These are phyloP conservation scores for Carex parvula DNA, from an alignment of 176 grass and related monocot species.

Conservation along the genomic window DNA sequence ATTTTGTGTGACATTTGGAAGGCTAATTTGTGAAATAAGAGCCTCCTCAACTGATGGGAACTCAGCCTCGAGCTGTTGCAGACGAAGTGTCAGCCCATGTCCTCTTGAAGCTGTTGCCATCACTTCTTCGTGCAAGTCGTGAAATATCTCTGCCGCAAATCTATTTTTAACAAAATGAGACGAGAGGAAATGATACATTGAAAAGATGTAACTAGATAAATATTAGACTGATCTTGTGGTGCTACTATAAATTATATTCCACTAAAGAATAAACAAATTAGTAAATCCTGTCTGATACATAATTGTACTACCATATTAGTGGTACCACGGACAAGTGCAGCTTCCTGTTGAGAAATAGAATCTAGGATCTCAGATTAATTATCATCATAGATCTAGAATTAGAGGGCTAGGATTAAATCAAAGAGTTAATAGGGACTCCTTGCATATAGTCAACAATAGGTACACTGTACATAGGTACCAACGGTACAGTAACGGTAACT, in stretches of 20 bases:
- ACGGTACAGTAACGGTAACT: too few relatives aligned
- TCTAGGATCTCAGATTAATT: too few relatives aligned
- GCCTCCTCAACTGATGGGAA: slow-evolving; percentile 77
- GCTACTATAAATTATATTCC: background rate
- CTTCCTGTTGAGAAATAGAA: too few relatives aligned
- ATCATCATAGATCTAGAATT: too few relatives aligned
- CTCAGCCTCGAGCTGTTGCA: slow-evolving; percentile 86
- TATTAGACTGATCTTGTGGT: background rate
- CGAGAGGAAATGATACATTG: background rate
- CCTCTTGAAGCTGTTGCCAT: slow-evolving; percentile 86
- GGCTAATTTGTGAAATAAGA: slow-evolving; percentile 51
- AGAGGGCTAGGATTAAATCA: too few relatives aligned
- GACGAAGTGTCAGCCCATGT: slow-evolving; percentile 78
- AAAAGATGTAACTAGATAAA: background rate
- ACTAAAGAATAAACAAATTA: background rate
- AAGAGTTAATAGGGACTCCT: too few relatives aligned
- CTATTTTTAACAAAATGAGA: slow-evolving; percentile 31
- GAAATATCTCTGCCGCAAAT: slow-evolving; percentile 97
- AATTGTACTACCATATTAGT: background rate
- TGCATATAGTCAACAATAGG: too few relatives aligned
- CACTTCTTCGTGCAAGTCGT: slow-evolving; percentile 90
- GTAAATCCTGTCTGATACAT: background rate
- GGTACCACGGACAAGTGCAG: background rate
- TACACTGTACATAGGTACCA: too few relatives aligned
- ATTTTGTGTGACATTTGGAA: slow-evolving; percentile 58